phyloP scores from a whole-genome alignment of 352 stramenopile species.

The Nothophytophthora sp. region DNA sequence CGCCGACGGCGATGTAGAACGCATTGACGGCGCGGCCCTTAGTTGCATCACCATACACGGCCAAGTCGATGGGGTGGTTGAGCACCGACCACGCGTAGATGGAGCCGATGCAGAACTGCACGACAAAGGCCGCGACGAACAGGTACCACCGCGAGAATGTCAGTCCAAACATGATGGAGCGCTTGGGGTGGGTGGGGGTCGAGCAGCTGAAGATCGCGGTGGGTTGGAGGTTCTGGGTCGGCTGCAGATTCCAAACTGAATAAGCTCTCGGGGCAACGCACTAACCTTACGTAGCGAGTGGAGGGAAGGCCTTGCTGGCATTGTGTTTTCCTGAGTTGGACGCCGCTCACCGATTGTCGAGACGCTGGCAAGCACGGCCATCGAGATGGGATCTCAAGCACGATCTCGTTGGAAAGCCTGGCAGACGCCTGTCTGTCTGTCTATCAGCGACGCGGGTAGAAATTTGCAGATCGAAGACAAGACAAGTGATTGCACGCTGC shows the following conservation, averaged over 20 bases:
- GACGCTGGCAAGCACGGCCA: constrained; percentile 5
- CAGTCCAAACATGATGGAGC: too few species aligned
- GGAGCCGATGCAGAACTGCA: constrained; percentile 71
- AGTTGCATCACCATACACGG: constrained; percentile 48
- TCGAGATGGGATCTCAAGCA: constrained; percentile 14
- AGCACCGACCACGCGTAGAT: constrained; percentile 77
- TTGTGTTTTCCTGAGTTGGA: constrained; percentile 8
- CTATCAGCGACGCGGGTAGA: constrained; percentile 14
- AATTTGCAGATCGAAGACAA: constrained; percentile 9
- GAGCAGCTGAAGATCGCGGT: too few species aligned
- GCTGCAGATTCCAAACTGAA: too few species aligned
- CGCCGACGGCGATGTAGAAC: constrained; percentile 69
- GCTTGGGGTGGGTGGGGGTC: too few species aligned
- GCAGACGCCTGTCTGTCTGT: constrained; percentile 23
- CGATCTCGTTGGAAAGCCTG: constrained; percentile 21
- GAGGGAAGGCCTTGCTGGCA: background rate
- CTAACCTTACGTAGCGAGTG: constrained; percentile 13
- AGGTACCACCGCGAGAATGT: constrained; percentile 76
- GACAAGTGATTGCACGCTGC: too few species aligned
- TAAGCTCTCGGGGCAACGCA: too few species aligned
- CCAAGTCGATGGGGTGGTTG: constrained; percentile 62
- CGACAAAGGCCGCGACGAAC: constrained; percentile 58
- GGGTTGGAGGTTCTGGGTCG: too few species aligned
- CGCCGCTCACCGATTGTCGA: constrained; percentile 10
- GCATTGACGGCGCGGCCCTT: constrained; percentile 58